Evolutionary conservation across 2,329 filamentous ascomycete species (phyloP), one percentile per base, ranked within the genome.

Genomic region (Pyrenophora tritici-repentis): DNA sequence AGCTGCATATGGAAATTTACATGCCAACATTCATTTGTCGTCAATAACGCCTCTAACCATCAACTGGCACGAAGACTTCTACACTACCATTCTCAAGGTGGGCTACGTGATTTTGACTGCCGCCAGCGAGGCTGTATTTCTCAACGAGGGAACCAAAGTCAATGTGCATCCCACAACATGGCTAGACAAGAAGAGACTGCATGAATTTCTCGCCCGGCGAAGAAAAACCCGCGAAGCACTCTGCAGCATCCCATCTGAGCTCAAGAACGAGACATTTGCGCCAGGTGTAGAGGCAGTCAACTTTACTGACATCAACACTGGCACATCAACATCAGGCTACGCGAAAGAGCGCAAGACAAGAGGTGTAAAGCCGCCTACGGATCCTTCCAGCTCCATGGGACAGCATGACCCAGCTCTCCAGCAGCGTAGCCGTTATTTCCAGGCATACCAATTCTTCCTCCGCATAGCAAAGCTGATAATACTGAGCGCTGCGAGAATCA

Each of bases 121-220:
- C 73, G 94, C 94, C 0, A 96, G 91, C 63, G 92, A 97, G 73
- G 93, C 93, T 3, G 94, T 97, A 0, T 97, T 96, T 67, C 79
- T 99, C 9, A 96, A 97, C 55, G 93, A 97, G 73, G 93, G 93
- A 38, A 84, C 84, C 34, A 82, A 82, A 1, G 85, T 97, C 43
- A 86, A 84, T 54, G 78, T 96, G 2, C 86, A 86, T 58, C 79
- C 82, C 31, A 86, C 86, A 75, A 97, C 94, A 0, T 99, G 94
- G 93, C 78, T 97, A 3, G 94, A 99, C 68, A 89, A 93, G 62
- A 89, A 96, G 59, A 83, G 92, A 5, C 79, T 93, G 8, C 82
- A 86, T 37, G 91, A 97, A 66, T 79, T 96, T 3, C 86, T 94
- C 40, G 68, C 71, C 18, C 74, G 75, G 3, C 72, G 77, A 36